Evolutionary conservation across 768 basidiomycete species (phyloP), one percentile per base, ranked within the genome.

Genomic region (Glaciozyma antarctica): DNA sequence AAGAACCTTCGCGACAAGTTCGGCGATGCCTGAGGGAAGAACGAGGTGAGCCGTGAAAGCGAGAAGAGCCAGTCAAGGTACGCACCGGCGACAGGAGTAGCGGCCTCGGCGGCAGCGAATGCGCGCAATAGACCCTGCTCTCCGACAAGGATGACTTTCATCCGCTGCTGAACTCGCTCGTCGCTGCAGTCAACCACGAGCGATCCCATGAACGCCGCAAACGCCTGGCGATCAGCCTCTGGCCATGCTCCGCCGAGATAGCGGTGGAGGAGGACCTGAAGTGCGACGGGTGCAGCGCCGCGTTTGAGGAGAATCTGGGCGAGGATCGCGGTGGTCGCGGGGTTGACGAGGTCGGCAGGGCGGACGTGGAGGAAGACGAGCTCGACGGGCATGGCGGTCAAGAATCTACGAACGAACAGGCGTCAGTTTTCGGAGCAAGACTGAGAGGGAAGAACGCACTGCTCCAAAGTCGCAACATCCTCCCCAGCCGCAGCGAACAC

Each of bases 301-400:
- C 58, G 43, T 9, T 24, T 5, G 13, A 30, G 26, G 41, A 32
- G 32, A 41, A n/a, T 5, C 13, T 12, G 26, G 52, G 38, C n/a
- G 53, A 55, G 53, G 28, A 49, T 9, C 12, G 55, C n/a, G 19
- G 44, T 19, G 3, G 24, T 12, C 19, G 32, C 5, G 1, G 54
- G n/a, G 22, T 26, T 1, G 55, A 41, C 16, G 26, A 65, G 48
- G 53, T 65, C 67, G 12, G 53, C 15, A 0, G 61, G 5, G 28
- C 67, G 63, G 2, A 38, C 61, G 53, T 68, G 67, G 10, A 68
- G 60, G 24, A 59, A 41, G 38, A 45, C 61, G 54, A 68, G 58
- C 2, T 58, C 34, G 30, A 65, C 38, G 7, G 64, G 59, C 47
- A 61, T 61, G 2, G 30, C 28, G 0, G 47, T 15, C 4, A 65